Conservation (phyloP, 1,139 yeast species). For the Taphrina pruni region DNA sequence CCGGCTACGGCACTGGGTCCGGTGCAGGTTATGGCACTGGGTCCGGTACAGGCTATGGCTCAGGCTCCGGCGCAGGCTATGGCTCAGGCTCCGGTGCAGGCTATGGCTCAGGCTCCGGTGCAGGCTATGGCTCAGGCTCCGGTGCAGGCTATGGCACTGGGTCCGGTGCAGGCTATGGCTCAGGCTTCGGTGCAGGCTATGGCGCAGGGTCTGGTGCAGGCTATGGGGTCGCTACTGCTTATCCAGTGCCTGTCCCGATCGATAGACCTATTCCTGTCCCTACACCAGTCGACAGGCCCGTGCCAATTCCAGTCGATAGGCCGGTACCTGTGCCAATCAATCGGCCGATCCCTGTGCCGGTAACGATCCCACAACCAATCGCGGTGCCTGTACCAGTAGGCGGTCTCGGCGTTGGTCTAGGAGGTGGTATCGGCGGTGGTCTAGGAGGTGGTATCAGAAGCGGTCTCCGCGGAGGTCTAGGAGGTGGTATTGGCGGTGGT, state of each 20-base stretch:
- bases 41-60: background rate
- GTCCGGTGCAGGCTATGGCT: background rate
- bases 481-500: conserved; percentile 4
- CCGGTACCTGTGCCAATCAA: conserved; percentile 3
- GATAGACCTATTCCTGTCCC: conserved; percentile 15
- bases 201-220: background rate
- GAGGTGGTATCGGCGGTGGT: background rate
- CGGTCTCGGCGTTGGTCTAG: background rate
- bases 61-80: background rate
- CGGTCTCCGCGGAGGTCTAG: background rate
- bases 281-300: conserved; percentile 6
- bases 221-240: background rate
- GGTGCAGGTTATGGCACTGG: conserved; percentile 9
- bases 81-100: background rate
- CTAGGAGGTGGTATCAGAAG: background rate
- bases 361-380: background rate
- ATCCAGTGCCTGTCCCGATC: conserved; percentile 13
- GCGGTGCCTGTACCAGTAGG: conserved; percentile 7
- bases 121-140: background rate
- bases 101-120: background rate
- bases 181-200: background rate
- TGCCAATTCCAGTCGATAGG: conserved; percentile 15
- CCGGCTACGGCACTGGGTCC: conserved; percentile 2
- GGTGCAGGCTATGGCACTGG: background rate
- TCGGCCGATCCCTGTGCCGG: no score